Evolutionary conservation across 164 flowering plant genomes (phyloP).

Genomic region (Macadamia tetraphylla): DNA sequence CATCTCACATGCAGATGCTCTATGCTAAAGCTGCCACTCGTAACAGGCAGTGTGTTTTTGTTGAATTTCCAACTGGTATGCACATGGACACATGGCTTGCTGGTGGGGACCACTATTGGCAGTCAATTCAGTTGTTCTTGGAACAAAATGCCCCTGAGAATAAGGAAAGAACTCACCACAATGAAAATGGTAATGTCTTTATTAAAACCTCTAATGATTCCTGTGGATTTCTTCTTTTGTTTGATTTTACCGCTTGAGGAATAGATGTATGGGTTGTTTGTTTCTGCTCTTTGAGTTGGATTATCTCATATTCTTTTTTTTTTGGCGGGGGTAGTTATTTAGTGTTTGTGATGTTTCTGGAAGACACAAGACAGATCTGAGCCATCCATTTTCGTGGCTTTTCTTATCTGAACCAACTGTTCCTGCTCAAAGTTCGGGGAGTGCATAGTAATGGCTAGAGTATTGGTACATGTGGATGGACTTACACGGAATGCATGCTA

Average conservation of each 20-base stretch:
- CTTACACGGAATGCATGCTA: no score
- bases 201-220: not conserved
- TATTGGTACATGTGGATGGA: no score
- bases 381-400: no score
- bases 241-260: no score
- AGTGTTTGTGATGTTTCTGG: no score
- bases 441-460: no score
- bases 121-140: conserved; percentile 59
- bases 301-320: not conserved
- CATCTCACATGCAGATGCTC: conserved; percentile 83
- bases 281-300: not conserved
- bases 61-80: conserved; percentile 90
- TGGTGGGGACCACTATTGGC: conserved; percentile 97
- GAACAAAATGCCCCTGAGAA: conserved; percentile 50
- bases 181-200: conserved; percentile 25
- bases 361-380: no score
- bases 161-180: conserved; percentile 24
- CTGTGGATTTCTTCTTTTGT: not conserved
- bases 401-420: no score
- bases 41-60: conserved; percentile 56
- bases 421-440: no score
- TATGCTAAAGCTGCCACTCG: conserved; percentile 81
- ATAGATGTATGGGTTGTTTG: no score
- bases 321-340: no score
- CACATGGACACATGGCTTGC: conserved; percentile 98